Evolutionary conservation across 306 rosid genomes (phyloP).

Genomic region (Echinosophora koreensis): DNA sequence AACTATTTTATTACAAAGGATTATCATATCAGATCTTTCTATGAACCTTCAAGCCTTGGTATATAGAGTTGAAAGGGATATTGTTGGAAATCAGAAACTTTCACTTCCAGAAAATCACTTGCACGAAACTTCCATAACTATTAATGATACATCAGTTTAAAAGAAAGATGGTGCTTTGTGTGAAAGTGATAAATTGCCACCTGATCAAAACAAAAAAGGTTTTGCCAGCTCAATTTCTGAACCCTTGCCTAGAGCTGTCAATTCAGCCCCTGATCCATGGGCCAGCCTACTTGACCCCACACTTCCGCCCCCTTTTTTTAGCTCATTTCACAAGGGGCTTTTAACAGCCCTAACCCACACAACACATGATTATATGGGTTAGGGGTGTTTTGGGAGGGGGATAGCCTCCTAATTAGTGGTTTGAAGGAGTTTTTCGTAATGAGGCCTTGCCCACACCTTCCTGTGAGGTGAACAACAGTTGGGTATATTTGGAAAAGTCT

Average conservation of each 20-base stretch:
- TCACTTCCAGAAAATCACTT: conserved; percentile 43
- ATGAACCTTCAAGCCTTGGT: conserved; percentile 93
- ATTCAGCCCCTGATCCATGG: no score
- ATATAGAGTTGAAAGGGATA: conserved; percentile 72
- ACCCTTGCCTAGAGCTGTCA: neutral
- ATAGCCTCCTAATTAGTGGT: no score
- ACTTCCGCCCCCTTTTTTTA: no score
- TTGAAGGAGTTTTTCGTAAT: no score
- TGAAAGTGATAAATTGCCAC: conserved; percentile 56
- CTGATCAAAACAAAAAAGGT: conserved; percentile 58
- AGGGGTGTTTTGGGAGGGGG: no score
- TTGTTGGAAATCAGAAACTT: conserved; percentile 56
- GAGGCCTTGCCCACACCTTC: conserved; percentile 52
- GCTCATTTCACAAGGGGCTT: no score
- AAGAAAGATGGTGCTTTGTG: conserved; percentile 51
- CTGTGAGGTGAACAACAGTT: conserved; percentile 60
- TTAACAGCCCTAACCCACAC: no score
- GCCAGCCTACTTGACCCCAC: no score
- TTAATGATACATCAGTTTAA: conserved; percentile 47
- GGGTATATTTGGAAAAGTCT: conserved; percentile 80
- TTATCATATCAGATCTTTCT: conserved; percentile 92
- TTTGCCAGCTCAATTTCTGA: conserved; percentile 57
- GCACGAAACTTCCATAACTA: conserved; percentile 41
- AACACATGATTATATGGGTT: no score
- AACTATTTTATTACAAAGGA: conserved; percentile 90